Evolutionary conservation across 495 filamentous ascomycete species (phyloP), one percentile per base, ranked within the genome.

Genomic region (Penicillium dipodomyicola): DNA sequence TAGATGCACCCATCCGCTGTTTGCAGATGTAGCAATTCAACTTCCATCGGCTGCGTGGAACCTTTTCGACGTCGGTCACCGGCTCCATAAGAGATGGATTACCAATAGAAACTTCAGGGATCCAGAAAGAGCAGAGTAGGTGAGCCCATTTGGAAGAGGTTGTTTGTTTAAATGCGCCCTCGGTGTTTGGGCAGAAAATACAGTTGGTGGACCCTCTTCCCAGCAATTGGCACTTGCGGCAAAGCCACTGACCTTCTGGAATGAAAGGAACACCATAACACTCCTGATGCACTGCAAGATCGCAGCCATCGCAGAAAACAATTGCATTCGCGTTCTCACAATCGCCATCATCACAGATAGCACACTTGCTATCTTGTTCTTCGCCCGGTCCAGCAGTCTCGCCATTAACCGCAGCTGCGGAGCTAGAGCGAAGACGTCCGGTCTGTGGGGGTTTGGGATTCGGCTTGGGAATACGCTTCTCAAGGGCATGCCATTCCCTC

Each of bases 271-370:
- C 94, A 59, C 94, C 94, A 75, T 98, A 99, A 73, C 95, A 99
- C 71, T 99, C 94, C 67, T 99, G 94, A 70, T 99, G 94, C 39
- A 99, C 94, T 5, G 94, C 94, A 22, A 97, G 77, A 74, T 99
- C 94, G 72, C 94, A 97, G 9, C 94, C 95, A 67, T 99, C 94
- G 63, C 94, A 99, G 72, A 98, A 99, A 22, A 99, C 95, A 65
- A 99, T 99, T 7, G 94, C 95, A 71, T 99, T 99, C n/a, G 92
- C 91, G 68, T 97, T 99, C 74, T 97, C 94, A 64, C 95, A 97
- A 65, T 99, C 94, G 29, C 94, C 95, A 67, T 97, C 94, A 67
- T 97, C 94, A 61, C 94, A 99, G 47, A 99, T 95, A 30, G 89
- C 93, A 65, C 94, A 99, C 69, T 97, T 97, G 68, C 85, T 96